These are phyloP conservation scores for Punctularia strigosozonata DNA, from an alignment of 768 basidiomycete genomes.

Conservation along the genomic window DNA sequence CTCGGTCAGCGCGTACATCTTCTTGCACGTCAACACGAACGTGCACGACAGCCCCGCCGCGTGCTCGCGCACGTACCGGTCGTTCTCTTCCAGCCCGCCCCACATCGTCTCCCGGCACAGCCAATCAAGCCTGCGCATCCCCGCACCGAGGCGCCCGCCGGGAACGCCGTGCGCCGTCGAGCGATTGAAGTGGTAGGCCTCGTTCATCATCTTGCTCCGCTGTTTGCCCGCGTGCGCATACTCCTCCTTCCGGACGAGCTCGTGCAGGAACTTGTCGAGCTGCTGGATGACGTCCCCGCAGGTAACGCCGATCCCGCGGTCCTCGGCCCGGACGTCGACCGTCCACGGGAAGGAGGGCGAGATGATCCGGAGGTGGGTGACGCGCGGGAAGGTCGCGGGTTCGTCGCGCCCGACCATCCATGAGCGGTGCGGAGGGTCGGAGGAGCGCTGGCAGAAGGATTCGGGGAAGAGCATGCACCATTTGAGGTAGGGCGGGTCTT, in stretches of 20 bases:
- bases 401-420: conserved; percentile 56
- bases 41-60: conserved; percentile 43
- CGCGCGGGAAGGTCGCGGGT: conserved; percentile 56
- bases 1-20: conserved; percentile 32
- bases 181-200: conserved; percentile 55
- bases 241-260: conserved; percentile 38
- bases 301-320: conserved; percentile 41
- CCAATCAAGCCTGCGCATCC: conserved; percentile 59
- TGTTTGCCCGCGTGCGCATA: conserved; percentile 29
- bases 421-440: conserved; percentile 45
- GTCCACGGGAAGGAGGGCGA: conserved; percentile 45
- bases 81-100: conserved; percentile 44
- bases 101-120: conserved; percentile 46
- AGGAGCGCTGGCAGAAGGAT: conserved; percentile 47
- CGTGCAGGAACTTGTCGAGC: conserved; percentile 38
- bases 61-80: conserved; percentile 27
- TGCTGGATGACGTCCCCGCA: conserved; percentile 56
- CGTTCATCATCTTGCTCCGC: conserved; percentile 23
- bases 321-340: conserved; percentile 33
- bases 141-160: conserved; percentile 52
- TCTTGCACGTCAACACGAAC: conserved; percentile 43
- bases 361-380: conserved; percentile 39
- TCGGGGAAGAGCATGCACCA: conserved; percentile 71
- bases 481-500: conserved; percentile 36
- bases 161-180: conserved; percentile 53